Conservation (phyloP, 257 asterid genomes). For the Cynanchum wilfordii region DNA sequence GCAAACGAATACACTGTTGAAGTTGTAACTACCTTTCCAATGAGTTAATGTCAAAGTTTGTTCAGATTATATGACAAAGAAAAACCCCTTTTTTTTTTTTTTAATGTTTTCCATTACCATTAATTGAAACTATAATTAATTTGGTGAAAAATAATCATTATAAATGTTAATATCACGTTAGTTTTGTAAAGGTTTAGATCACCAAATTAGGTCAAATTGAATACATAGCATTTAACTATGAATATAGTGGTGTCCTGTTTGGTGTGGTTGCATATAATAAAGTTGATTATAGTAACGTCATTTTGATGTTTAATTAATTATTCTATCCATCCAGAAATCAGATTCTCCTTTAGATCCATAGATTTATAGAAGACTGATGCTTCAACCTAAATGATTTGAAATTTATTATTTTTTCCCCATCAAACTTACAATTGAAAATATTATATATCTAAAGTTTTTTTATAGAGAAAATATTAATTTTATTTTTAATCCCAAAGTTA, state of each 20-base stretch:
- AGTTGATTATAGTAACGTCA: neutral
- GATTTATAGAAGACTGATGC: neutral
- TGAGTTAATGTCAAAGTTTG: neutral
- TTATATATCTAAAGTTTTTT: too few relatives aligned
- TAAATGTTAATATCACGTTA: conserved; percentile 4
- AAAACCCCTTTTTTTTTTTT: neutral
- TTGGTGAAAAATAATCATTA: neutral
- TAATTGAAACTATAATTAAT: conserved; percentile 1
- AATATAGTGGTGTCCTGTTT: neutral
- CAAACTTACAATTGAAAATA: neutral
- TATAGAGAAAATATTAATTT: too few relatives aligned
- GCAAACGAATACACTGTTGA: conserved; percentile 2
- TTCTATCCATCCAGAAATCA: neutral
- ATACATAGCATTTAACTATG: neutral
- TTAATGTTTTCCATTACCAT: neutral
- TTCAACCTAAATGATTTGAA: neutral
- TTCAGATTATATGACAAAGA: neutral
- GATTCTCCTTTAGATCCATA: neutral
- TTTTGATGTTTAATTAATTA: neutral
- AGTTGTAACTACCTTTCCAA: neutral
- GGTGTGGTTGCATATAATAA: neutral
- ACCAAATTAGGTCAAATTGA: conserved; percentile 20
- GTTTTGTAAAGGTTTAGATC: neutral
- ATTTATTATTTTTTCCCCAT: too few relatives aligned
- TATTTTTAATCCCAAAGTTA: too few relatives aligned